phyloP scores from a whole-genome alignment of 139 green algal species.

The Bryopsis sp. region DNA sequence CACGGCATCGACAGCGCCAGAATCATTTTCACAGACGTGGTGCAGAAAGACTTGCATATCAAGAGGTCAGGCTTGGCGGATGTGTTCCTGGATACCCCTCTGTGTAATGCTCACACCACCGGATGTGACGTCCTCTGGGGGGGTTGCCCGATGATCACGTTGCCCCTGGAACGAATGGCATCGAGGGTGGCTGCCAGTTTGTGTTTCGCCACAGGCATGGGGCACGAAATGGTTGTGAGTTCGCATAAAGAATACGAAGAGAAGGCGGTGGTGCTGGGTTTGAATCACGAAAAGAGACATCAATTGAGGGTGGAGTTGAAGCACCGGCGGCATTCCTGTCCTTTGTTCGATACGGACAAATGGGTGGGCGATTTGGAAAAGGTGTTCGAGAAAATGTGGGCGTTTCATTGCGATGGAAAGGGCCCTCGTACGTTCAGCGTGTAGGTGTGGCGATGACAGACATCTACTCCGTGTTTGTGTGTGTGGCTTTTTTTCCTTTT shows the following conservation, averaged over 20 bases:
- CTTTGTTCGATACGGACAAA: slow-evolving; percentile 71
- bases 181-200: slow-evolving; percentile 71
- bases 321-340: slow-evolving; percentile 40
- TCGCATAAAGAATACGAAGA: slow-evolving; percentile 62
- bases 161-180: slow-evolving; percentile 80
- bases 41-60: slow-evolving; percentile 76
- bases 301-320: slow-evolving; percentile 45
- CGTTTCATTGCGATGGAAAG: slow-evolving; percentile 56
- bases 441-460: too few species aligned
- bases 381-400: slow-evolving; percentile 70
- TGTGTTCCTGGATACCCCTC: slow-evolving; percentile 85
- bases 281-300: slow-evolving; percentile 39
- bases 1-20: slow-evolving; percentile 49
- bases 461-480: too few species aligned
- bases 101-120: slow-evolving; percentile 89
- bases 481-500: too few species aligned
- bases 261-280: slow-evolving; percentile 56
- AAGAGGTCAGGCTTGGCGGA: slow-evolving; percentile 66
- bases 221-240: slow-evolving; percentile 59
- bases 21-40: slow-evolving; percentile 90
- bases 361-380: slow-evolving; percentile 74
- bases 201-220: slow-evolving; percentile 59
- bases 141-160: slow-evolving; percentile 78
- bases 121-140: slow-evolving; percentile 87
- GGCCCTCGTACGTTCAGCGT: slow-evolving; percentile 49